Base-by-base conservation (phyloP, 805 yeast species). In the Sugiyamaella qingdaonensis region DNA sequence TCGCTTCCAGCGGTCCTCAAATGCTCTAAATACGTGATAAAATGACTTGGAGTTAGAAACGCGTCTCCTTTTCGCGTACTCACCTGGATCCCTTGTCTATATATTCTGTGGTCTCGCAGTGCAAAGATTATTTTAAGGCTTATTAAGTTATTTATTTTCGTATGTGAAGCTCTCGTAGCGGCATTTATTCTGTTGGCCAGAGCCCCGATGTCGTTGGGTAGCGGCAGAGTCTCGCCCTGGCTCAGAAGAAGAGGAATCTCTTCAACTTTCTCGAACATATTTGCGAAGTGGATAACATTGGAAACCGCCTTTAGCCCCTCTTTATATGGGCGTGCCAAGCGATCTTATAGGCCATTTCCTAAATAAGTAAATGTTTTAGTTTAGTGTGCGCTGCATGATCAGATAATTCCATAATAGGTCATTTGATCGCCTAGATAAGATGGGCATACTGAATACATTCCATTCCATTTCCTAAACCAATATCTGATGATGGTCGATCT, bases 121-220 rank as follows among this genome's bases (percentile, higher is more conserved):
- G 94, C 95, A 43, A 87, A 69, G 2, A 89, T 88, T 57, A 88
- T 76, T 68, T 84, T 84, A 42, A 86, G 70, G 11, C 85, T 79
- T 71, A 88, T 81, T 63, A 80, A 70, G 57, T 84, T 84, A 66
- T 87, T 81, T 51, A 88, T 82, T 58, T 78, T 78, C 65, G 84
- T 81, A 72, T 88, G 96, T 29, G 76, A 74, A 14, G 73, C 69
- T 56, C 83, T 75, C 1, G 95, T 88, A 62, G 81, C 84, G 46
- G 67, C 65, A 67, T 88, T 88, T 64, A 88, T 88, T 65, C 96
- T 74, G 75, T 88, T 88, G 46, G 84, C 95, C 49, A 88, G 73
- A 5, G 95, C 95, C 24, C 91, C 95, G 14, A 83, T 72, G 65
- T 88, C 95, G n/a, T 79, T 78, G 52, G 85, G 84, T n/a, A 81